Evolutionary conservation across 495 filamentous ascomycete species (phyloP).

Genomic region (Tuber calosporum): DNA sequence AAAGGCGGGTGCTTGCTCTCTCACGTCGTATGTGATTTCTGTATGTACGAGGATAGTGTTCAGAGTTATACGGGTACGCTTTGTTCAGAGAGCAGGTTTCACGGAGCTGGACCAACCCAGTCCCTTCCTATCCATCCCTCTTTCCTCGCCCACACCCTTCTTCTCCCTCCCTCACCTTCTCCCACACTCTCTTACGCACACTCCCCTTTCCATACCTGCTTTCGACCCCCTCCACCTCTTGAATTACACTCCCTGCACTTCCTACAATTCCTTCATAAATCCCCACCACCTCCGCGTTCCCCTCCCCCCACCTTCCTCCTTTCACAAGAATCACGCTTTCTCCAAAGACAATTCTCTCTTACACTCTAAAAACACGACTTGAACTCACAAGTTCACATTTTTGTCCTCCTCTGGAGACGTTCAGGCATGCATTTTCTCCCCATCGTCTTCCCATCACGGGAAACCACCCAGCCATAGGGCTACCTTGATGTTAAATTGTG

Average conservation of each 20-base stretch:
- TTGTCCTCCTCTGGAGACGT: conserved; percentile 39
- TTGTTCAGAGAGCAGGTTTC: conserved; percentile 4
- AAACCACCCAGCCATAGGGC: conserved; percentile 40
- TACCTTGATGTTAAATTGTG: conserved; percentile 43
- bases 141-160: conserved; percentile 3
- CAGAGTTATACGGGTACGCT: not conserved
- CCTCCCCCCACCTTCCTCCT: conserved; percentile 22
- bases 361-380: conserved; percentile 17
- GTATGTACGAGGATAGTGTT: conserved; percentile 18
- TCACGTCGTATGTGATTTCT: conserved; percentile 10
- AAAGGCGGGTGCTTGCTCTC: conserved; percentile 13
- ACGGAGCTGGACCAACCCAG: not conserved
- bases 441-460: conserved; percentile 39
- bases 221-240: conserved; percentile 14
- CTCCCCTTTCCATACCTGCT: conserved; percentile 36
- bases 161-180: conserved; percentile 17
- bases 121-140: conserved; percentile 4
- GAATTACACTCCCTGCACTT: conserved; percentile 9
- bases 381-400: conserved; percentile 22
- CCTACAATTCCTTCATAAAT: conserved; percentile 8
- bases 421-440: conserved; percentile 41
- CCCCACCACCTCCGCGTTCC: conserved; percentile 9
- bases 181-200: conserved; percentile 21
- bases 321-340: not conserved
- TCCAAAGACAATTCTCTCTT: conserved; percentile 26